Conservation (phyloP, 495 filamentous ascomycete species). For the Xylaria flabelliformis region DNA sequence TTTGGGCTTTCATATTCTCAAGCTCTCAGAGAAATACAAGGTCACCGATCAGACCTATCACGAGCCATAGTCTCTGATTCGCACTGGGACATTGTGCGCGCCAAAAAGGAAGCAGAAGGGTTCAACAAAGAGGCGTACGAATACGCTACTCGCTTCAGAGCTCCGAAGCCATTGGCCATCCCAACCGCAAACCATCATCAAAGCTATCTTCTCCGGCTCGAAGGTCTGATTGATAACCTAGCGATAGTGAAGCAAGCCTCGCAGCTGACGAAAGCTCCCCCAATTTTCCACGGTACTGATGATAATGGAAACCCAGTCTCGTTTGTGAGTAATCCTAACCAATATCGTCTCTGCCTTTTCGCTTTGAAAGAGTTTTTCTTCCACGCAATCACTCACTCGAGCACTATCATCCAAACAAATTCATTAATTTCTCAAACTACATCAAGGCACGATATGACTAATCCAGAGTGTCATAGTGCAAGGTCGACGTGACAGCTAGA, state of each 20-base stretch:
- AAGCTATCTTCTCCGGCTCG: background rate
- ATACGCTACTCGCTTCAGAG: background rate
- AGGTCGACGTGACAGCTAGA: background rate
- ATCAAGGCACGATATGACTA: no score
- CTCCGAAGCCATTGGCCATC: background rate
- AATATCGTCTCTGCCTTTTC: no score
- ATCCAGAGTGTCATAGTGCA: background rate
- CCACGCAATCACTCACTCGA: no score
- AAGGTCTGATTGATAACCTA: background rate
- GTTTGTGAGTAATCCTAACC: background rate
- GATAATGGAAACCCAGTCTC: background rate
- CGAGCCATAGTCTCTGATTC: background rate
- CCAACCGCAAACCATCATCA: no score
- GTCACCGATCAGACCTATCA: background rate
- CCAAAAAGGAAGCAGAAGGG: background rate
- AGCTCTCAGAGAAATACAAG: background rate
- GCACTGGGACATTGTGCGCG: slow-evolving; percentile 3
- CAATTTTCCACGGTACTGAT: background rate
- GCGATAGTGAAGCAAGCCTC: background rate
- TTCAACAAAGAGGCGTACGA: slow-evolving; percentile 12
- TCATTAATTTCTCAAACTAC: no score
- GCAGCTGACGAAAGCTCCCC: background rate
- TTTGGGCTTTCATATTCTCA: background rate
- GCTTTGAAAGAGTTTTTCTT: no score
- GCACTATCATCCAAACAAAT: no score